phyloP scores from a whole-genome alignment of 2,329 filamentous ascomycete genomes.

The Aspergillus spinulosporus region DNA sequence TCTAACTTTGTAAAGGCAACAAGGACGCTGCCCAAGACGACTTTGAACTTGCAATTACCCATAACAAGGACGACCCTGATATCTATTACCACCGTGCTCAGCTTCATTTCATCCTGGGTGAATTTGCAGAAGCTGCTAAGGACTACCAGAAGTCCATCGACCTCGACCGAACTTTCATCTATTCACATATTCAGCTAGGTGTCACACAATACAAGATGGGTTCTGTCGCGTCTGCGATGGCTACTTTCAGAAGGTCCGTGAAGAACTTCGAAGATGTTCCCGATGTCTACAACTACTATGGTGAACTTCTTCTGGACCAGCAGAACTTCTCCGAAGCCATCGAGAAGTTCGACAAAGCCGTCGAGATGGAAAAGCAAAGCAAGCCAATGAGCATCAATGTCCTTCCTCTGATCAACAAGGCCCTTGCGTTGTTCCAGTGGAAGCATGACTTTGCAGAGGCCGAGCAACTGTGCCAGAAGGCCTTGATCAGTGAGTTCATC shows the following conservation, averaged over 20 bases:
- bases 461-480: slow-evolving; percentile 95
- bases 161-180: slow-evolving; percentile 93
- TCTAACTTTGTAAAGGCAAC: slow-evolving; percentile 59
- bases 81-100: slow-evolving; percentile 99
- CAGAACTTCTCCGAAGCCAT: slow-evolving; percentile 93
- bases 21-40: slow-evolving; percentile 84
- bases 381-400: slow-evolving; percentile 98
- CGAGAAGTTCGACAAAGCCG: slow-evolving; percentile 97
- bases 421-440: slow-evolving; percentile 94
- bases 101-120: slow-evolving; percentile 94
- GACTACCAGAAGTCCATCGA: slow-evolving; percentile 99
- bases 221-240: slow-evolving; percentile 95
- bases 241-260: slow-evolving; percentile 93
- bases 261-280: slow-evolving; percentile 98
- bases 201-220: slow-evolving; percentile 99
- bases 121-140: slow-evolving; percentile 90
- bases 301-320: slow-evolving; percentile 94
- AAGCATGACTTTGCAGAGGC: slow-evolving; percentile 95
- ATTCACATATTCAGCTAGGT: slow-evolving; percentile 98
- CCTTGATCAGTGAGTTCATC: slow-evolving; percentile 77
- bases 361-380: slow-evolving; percentile 94
- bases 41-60: slow-evolving; percentile 79
- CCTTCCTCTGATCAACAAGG: slow-evolving; percentile 96
- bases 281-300: slow-evolving; percentile 99
- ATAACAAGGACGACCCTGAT: slow-evolving; percentile 87